Conservation (phyloP, 345 rosid species). For the Nephelium lappaceum region DNA sequence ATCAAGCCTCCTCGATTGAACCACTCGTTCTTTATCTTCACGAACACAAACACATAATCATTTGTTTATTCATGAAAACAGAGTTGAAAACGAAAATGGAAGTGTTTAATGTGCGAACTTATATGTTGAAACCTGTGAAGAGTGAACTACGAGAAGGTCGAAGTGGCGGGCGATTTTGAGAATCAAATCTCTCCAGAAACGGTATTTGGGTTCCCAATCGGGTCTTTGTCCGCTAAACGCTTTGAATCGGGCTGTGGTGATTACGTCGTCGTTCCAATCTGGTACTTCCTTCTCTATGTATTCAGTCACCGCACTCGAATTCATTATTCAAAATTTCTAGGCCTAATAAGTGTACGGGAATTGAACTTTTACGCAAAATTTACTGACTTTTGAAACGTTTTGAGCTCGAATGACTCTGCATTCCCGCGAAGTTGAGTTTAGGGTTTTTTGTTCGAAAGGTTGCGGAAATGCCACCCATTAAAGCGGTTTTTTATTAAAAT, state of each 20-base stretch:
- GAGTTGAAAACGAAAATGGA: background rate
- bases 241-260: slow-evolving; percentile 78
- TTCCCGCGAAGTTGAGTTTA: background rate
- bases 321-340: slow-evolving; percentile 39
- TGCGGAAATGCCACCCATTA: too few species aligned
- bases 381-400: background rate
- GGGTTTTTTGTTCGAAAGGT: too few species aligned
- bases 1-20: slow-evolving; percentile 74
- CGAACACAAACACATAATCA: slow-evolving; percentile 3
- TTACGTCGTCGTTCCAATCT: slow-evolving; percentile 82
- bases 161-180: slow-evolving; percentile 57
- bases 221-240: slow-evolving; percentile 90
- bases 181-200: slow-evolving; percentile 80
- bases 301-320: slow-evolving; percentile 41
- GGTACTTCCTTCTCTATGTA: slow-evolving; percentile 64
- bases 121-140: slow-evolving; percentile 56
- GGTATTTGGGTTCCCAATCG: slow-evolving; percentile 80
- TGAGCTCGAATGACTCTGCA: background rate
- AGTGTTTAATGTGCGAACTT: background rate
- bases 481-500: too few species aligned
- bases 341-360: background rate
- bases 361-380: background rate
- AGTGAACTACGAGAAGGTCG: slow-evolving; percentile 47
- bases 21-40: slow-evolving; percentile 68
- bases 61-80: background rate